Evolutionary conservation across 257 asterid species (phyloP).

Genomic region (Euphrasia confusa): DNA sequence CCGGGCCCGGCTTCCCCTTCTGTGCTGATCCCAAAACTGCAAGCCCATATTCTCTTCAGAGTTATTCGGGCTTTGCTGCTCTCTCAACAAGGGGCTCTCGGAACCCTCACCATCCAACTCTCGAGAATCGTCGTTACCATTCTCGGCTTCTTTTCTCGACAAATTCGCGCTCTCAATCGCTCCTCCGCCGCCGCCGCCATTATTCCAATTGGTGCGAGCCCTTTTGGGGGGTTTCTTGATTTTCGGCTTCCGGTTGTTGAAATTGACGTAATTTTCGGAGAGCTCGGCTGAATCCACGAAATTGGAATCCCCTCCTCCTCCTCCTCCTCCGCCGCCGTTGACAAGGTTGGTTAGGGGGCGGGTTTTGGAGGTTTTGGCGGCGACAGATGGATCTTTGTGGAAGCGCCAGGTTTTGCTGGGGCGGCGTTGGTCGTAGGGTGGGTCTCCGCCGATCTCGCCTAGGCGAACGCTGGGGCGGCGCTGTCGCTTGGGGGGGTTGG

Average conservation of each 20-base stretch:
- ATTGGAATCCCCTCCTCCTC: conserved; percentile 28
- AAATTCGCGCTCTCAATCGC: conserved; percentile 4
- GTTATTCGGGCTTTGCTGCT: conserved; percentile 66
- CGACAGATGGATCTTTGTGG: conserved; percentile 74
- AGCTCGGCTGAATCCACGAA: conserved; percentile 38
- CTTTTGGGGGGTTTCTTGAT: conserved; percentile 62
- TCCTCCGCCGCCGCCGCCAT: conserved; percentile 26
- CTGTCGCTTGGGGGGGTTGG: conserved; percentile 78
- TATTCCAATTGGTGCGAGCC: conserved; percentile 75
- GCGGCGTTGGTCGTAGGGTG: conserved; percentile 62
- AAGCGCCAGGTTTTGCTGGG: conserved; percentile 61
- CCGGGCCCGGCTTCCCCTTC: conserved; percentile 49
- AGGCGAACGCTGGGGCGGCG: conserved; percentile 97
- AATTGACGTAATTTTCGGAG: conserved; percentile 36
- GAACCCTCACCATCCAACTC: conserved; percentile 64
- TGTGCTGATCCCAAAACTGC: conserved; percentile 70
- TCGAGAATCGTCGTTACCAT: conserved; percentile 32
- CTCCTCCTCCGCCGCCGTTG: conserved; percentile 37
- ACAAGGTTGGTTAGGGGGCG: conserved; percentile 92
- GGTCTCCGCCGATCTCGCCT: conserved; percentile 93
- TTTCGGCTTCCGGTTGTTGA: conserved; percentile 54
- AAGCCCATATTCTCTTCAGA: conserved; percentile 74
- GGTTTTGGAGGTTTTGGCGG: conserved; percentile 70
- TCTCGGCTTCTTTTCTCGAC: conserved; percentile 32
- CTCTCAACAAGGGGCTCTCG: conserved; percentile 48